These are phyloP conservation scores for Orbilia ellipsospora DNA, from an alignment of 2,329 filamentous ascomycete genomes.

Conservation along the genomic window DNA sequence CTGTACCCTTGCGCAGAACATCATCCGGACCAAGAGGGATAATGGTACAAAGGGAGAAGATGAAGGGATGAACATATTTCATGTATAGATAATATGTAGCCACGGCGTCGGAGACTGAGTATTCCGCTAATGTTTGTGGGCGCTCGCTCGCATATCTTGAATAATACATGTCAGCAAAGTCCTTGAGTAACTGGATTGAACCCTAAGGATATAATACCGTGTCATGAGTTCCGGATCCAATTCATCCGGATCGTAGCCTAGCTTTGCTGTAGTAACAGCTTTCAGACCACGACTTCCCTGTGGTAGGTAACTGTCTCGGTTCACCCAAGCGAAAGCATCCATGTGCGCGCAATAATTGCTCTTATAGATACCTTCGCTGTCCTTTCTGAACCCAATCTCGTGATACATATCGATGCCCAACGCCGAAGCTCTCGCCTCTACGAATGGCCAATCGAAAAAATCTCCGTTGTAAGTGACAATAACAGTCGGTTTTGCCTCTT, in stretches of 20 bases:
- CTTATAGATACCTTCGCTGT: constrained; percentile 94
- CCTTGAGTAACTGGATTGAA: neutral
- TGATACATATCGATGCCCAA: constrained; percentile 98
- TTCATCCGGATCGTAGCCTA: constrained; percentile 98
- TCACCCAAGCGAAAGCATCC: constrained; percentile 99
- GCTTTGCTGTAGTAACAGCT: constrained; percentile 95
- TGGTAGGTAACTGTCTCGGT: constrained; percentile 95
- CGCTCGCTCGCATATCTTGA: constrained; percentile 78
- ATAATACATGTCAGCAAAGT: constrained; percentile 1
- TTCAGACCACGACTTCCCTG: constrained; percentile 97
- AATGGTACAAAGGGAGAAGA: constrained; percentile 98
- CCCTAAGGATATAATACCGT: constrained; percentile 63
- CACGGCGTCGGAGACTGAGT: constrained; percentile 98
- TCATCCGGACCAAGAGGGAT: constrained; percentile 93
- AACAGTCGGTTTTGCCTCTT: constrained; percentile 91
- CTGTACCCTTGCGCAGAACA: constrained; percentile 91
- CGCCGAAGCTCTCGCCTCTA: constrained; percentile 90
- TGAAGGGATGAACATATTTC: constrained; percentile 99
- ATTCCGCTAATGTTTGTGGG: constrained; percentile 93
- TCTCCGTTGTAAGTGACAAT: constrained; percentile 99
- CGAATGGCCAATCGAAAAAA: constrained; percentile 99
- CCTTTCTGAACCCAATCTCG: constrained; percentile 96
- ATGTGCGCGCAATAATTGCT: constrained; percentile 97
- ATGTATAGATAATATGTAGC: constrained; percentile 99
- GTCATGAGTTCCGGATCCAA: constrained; percentile 98